Evolutionary conservation across 2,329 filamentous ascomycete species (phyloP), one percentile per base, ranked within the genome.

Genomic region (Rhexocercosporidium sp.): DNA sequence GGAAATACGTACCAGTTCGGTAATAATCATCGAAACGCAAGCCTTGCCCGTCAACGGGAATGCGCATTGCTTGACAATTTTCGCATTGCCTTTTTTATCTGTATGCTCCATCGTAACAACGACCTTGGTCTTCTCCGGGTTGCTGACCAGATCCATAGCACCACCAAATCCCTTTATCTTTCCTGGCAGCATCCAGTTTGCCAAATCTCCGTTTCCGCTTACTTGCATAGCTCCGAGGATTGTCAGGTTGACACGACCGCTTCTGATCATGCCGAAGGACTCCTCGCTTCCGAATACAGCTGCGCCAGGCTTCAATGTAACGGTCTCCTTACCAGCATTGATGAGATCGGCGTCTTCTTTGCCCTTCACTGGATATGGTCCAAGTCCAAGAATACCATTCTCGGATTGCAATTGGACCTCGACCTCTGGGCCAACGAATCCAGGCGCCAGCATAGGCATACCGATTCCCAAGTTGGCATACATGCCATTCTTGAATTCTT

Each of bases 91-190:
- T 84, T 96, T 96, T 88, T 97, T 97, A 78, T 97, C 94, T 14
- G 93, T 96, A 82, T 97, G 94, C 81, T 97, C 94, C 90, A 97
- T 97, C 3, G 94, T 94, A 61, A 97, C 92, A 1, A 97, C 94
- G n/a, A 97, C 94, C 84, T 96, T 96, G 39, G 94, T 97, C 72
- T 85, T 84, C 71, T 88, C 87, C 0, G 94, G 94, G 81, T 97
- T 97, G 77, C 88, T 92, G 65, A 97, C 94, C 31, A 97, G 84
- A 80, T 97, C 94, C 93, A 97, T 97, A 66, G 94, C 94, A 65
- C 94, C 94, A 29, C 93, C 93, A 74, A 97, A 95, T 54, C 93
- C 93, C 86, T 96, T 96, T 62, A 78, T 76, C 84, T 96, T 96
- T 68, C 93, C 93, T 2, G 93, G 93, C 74, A 96, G 82, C 92